Conservation (phyloP, 2,329 filamentous ascomycete genomes). For the Escovopsis sp. region DNA sequence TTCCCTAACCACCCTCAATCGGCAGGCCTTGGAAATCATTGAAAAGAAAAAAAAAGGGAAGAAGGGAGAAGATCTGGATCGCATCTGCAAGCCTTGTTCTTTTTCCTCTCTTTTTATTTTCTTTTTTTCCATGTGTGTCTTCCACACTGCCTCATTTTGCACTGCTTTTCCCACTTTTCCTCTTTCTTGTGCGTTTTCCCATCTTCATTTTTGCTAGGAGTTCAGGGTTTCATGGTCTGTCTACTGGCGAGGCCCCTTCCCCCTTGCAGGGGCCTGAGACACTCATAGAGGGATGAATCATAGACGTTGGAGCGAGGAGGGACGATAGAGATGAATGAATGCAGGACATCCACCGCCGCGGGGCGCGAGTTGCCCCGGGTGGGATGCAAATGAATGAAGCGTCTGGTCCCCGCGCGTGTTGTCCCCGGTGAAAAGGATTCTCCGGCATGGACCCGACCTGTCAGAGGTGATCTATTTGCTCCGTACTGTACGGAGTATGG, state of each 20-base stretch:
- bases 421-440: too few relatives aligned
- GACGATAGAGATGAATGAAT: constrained; percentile 5
- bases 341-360: constrained; percentile 2
- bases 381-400: background rate
- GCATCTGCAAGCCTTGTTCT: background rate
- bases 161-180: constrained; percentile 1
- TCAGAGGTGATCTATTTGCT: too few relatives aligned
- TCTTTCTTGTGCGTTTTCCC: background rate
- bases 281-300: constrained; percentile 5
- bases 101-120: background rate
- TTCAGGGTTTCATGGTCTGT: constrained; percentile 6
- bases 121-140: too few relatives aligned
- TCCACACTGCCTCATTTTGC: background rate
- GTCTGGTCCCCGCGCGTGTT: too few relatives aligned
- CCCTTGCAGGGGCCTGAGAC: constrained; percentile 3
- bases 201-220: constrained; percentile 7
- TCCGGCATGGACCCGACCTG: too few relatives aligned
- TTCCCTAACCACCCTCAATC: too few relatives aligned
- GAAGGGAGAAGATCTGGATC: background rate
- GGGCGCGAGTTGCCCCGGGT: too few relatives aligned
- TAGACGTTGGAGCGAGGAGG: constrained; percentile 4
- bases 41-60: too few relatives aligned
- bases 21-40: too few relatives aligned
- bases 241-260: constrained; percentile 4
- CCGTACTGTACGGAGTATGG: too few relatives aligned